Conservation (phyloP, 1,139 yeast genomes). For the Kluyveromyces sp. region DNA sequence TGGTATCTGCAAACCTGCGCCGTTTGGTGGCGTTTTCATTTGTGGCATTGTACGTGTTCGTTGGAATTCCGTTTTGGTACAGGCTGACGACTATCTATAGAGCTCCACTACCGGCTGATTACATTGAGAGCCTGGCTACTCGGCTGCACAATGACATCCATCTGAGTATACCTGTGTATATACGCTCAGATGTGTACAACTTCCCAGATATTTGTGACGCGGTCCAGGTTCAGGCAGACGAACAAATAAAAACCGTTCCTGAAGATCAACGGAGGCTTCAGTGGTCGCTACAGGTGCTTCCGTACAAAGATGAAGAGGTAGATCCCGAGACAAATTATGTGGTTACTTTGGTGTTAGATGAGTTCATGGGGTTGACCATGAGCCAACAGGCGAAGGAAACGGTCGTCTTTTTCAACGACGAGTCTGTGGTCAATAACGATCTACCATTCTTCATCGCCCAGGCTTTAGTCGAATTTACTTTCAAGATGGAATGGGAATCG, state of each 20-base stretch:
- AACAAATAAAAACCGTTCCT: slow-evolving; percentile 17
- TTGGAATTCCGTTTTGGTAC: slow-evolving; percentile 76
- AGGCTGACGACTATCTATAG: slow-evolving; percentile 66
- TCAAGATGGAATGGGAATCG: slow-evolving; percentile 40
- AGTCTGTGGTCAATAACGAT: slow-evolving; percentile 47
- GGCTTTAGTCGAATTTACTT: slow-evolving; percentile 48
- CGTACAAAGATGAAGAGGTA: slow-evolving; percentile 16
- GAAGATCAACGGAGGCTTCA: slow-evolving; percentile 15
- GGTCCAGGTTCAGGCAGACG: slow-evolving; percentile 35
- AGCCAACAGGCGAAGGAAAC: slow-evolving; percentile 37
- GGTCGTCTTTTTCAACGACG: slow-evolving; percentile 41
- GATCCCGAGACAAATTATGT: slow-evolving; percentile 18
- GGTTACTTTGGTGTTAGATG: slow-evolving; percentile 25
- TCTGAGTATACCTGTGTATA: slow-evolving; percentile 43
- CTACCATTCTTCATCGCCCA: slow-evolving; percentile 57
- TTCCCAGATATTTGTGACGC: slow-evolving; percentile 43
- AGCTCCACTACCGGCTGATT: slow-evolving; percentile 59
- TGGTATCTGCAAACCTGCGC: slow-evolving; percentile 14
- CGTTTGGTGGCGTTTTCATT: slow-evolving; percentile 24
- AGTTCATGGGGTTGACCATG: slow-evolving; percentile 20
- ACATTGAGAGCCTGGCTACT: slow-evolving; percentile 41
- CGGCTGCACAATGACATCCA: slow-evolving; percentile 27
- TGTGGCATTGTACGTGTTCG: slow-evolving; percentile 36
- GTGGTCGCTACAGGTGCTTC: slow-evolving; percentile 30
- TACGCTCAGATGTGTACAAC: slow-evolving; percentile 34